phyloP scores from a whole-genome alignment of 192 early-diverging fungal genomes.

The Fimicolochytrium jonesii region DNA sequence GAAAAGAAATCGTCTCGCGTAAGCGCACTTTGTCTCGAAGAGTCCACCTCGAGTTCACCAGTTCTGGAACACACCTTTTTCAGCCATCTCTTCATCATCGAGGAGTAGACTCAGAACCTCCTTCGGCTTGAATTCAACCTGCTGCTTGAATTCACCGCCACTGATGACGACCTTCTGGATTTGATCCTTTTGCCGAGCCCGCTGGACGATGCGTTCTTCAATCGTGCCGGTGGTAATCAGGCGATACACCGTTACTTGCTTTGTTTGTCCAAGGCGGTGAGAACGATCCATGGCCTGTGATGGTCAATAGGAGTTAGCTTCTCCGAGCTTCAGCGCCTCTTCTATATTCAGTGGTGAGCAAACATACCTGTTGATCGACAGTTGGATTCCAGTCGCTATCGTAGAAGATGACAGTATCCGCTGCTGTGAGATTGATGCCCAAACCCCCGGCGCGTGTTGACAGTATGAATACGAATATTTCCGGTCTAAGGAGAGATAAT shows the following conservation, averaged over 20 bases:
- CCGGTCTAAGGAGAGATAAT: conserved; percentile 45
- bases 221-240: conserved; percentile 77
- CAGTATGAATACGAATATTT: conserved; percentile 63
- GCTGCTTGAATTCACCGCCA: conserved; percentile 75
- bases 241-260: conserved; percentile 82
- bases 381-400: conserved; percentile 75
- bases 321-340: conserved; percentile 46
- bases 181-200: conserved; percentile 85
- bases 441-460: conserved; percentile 29
- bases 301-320: not conserved
- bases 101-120: conserved; percentile 83
- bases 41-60: not conserved
- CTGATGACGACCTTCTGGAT: conserved; percentile 92
- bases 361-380: conserved; percentile 67
- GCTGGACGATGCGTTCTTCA: conserved; percentile 72
- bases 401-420: conserved; percentile 32
- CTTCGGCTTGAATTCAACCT: conserved; percentile 81
- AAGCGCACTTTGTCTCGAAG: not conserved
- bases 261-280: conserved; percentile 87
- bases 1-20: not conserved
- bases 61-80: conserved; percentile 11
- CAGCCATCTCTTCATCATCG: conserved; percentile 61
- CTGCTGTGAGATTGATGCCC: conserved; percentile 31
- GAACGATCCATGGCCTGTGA: conserved; percentile 86
- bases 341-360: conserved; percentile 48